Evolutionary conservation across 23 red algal genomes (phyloP).

Genomic region (Gracilaria domingensis): DNA sequence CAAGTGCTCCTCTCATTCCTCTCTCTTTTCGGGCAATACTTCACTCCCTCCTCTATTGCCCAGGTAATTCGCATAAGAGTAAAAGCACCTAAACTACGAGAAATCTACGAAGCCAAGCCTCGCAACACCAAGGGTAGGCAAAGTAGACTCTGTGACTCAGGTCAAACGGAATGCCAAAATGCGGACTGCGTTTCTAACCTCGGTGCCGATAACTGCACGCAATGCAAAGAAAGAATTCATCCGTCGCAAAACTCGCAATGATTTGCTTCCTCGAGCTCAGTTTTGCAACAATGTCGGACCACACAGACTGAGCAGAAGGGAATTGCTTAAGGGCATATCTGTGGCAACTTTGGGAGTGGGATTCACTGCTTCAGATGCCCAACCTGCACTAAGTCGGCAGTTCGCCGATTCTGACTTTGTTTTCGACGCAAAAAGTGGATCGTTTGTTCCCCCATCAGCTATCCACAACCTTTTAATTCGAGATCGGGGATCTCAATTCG

Average conservation of each 20-base stretch:
- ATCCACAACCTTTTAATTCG: slow-evolving; percentile 40
- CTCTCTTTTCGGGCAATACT: too few species aligned
- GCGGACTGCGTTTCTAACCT: background rate
- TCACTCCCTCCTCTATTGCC: too few species aligned
- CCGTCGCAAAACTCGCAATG: background rate
- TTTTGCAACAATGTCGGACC: background rate
- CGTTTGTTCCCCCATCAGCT: slow-evolving; percentile 60
- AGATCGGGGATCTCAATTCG: slow-evolving; percentile 42
- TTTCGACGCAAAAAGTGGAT: slow-evolving; percentile 62
- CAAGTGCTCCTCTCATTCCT: too few species aligned
- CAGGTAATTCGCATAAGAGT: too few species aligned
- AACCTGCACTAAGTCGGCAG: background rate
- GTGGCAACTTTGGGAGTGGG: background rate
- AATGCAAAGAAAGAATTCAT: background rate
- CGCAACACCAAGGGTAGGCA: too few species aligned
- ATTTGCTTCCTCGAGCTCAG: background rate
- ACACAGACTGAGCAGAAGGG: background rate
- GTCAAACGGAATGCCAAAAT: background rate
- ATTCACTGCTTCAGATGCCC: background rate
- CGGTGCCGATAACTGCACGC: background rate
- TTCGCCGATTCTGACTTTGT: slow-evolving; percentile 28
- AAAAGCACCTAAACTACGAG: too few species aligned
- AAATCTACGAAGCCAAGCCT: too few species aligned
- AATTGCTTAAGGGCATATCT: slow-evolving; percentile 19
- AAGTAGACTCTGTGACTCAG: background rate